Conservation (phyloP, 495 filamentous ascomycete genomes). For the Neurospora sp. region DNA sequence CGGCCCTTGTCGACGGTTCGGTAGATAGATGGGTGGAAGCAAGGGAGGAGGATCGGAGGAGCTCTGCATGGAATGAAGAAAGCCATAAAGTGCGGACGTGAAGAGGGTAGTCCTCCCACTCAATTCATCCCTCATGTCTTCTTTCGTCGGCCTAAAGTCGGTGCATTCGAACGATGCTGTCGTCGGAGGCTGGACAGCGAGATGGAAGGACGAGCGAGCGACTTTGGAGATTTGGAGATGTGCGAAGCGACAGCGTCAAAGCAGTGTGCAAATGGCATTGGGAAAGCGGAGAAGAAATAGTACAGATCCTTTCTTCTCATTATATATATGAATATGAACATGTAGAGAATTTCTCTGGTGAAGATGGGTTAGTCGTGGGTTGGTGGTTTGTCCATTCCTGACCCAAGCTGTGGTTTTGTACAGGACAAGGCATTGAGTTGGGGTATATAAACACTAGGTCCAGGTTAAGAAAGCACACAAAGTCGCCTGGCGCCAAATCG, state of each 20-base stretch:
- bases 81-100: background rate
- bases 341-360: too few species aligned
- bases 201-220: too few species aligned
- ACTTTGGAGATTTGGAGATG: too few species aligned
- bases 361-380: too few species aligned
- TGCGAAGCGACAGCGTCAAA: too few species aligned
- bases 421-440: too few species aligned
- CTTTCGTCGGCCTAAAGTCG: background rate
- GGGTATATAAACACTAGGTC: background rate
- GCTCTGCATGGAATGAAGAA: background rate
- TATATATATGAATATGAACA: too few species aligned
- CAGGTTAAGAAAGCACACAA: background rate
- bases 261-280: too few species aligned
- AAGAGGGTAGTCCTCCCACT: background rate
- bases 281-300: background rate
- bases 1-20: background rate
- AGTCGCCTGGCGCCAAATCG: background rate
- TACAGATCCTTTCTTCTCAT: background rate
- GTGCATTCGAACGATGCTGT: background rate
- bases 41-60: background rate
- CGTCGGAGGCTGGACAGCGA: too few species aligned
- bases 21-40: background rate
- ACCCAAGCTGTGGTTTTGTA: too few species aligned
- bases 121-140: background rate
- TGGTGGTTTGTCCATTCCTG: too few species aligned